Base-by-base conservation (phyloP, 768 basidiomycete genomes). In the Phlebiopsis gigantea region DNA sequence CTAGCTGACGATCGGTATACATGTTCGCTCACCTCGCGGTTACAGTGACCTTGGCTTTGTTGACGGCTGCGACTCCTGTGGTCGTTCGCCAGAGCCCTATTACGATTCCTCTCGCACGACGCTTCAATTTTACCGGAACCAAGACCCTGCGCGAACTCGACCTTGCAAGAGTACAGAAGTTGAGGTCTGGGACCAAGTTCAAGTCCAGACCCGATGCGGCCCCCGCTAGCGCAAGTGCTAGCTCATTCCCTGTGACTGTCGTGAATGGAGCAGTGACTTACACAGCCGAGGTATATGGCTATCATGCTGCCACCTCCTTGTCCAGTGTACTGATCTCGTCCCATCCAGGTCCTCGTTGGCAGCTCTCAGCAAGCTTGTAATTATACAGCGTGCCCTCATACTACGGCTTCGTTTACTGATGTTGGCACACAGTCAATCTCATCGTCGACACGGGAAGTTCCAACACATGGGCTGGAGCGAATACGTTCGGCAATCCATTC, bases 281-380 rank as follows among this genome's bases (percentile, higher is more conserved):
- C n/a, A 58, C 57, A 10, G 57, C 50, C 5, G 51, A 31, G 29
- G 57, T 58, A 46, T 7, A 45, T 44, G 8, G n/a, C 12, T 46
- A 19, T 19, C n/a, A 5, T 21, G 44, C n/a, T n/a, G n/a, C n/a
- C n/a, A n/a, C n/a, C n/a, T n/a, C n/a, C n/a, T n/a, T n/a, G n/a
- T n/a, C n/a, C n/a, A n/a, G n/a, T n/a, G n/a, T n/a, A n/a, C n/a
- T n/a, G n/a, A 24, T 43, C n/a, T 54, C n/a, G 14, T 12, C 15
- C 19, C 50, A 6, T 5, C 1, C 19, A 58, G 57, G 45, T 58
- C 14, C 10, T 46, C 2, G 24, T 58, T 31, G 57, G 57, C 21
- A 58, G n/a, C 57, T 52, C 57, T 39, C 51, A 51, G 24, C 53
- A 51, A n/a, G 42, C 57, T 17, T 58, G 57, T 54, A 42, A 2